Evolutionary conservation across 208 protist genomes (phyloP).

Genomic region (Strigomonas galati): DNA sequence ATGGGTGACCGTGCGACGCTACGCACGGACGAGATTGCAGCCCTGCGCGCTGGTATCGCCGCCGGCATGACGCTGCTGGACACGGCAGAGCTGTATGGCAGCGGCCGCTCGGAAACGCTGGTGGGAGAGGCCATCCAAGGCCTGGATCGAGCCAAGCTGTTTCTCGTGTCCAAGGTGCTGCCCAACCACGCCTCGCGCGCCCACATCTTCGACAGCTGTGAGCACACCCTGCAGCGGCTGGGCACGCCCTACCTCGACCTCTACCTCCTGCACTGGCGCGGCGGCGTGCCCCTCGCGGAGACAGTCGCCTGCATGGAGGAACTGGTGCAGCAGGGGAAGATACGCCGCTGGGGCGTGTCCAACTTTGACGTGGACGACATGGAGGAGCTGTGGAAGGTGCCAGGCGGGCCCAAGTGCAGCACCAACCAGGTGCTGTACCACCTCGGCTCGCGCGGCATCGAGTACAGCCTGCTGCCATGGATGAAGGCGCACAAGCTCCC

Average conservation of each 20-base stretch:
- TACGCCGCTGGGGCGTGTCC: constrained; percentile 78
- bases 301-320: constrained; percentile 81
- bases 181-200: constrained; percentile 77
- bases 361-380: constrained; percentile 80
- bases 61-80: constrained; percentile 46
- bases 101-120: constrained; percentile 35
- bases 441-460: constrained; percentile 71
- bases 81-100: constrained; percentile 58
- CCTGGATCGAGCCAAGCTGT: constrained; percentile 74
- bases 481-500: constrained; percentile 44
- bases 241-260: constrained; percentile 82
- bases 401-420: constrained; percentile 39
- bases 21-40: constrained; percentile 21
- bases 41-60: constrained; percentile 27
- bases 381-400: constrained; percentile 51
- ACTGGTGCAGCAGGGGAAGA: constrained; percentile 65
- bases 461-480: constrained; percentile 62
- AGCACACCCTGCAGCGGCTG: constrained; percentile 57
- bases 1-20: constrained; percentile 31
- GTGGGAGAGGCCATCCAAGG: constrained; percentile 33
- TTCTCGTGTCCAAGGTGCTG: constrained; percentile 91
- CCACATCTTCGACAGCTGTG: constrained; percentile 65
- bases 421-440: constrained; percentile 85
- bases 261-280: constrained; percentile 91
- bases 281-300: constrained; percentile 35